Evolutionary conservation across 2,329 filamentous ascomycete genomes (phyloP), one percentile per base, ranked within the genome.

Genomic region (Pseudogymnoascus verrucosus): DNA sequence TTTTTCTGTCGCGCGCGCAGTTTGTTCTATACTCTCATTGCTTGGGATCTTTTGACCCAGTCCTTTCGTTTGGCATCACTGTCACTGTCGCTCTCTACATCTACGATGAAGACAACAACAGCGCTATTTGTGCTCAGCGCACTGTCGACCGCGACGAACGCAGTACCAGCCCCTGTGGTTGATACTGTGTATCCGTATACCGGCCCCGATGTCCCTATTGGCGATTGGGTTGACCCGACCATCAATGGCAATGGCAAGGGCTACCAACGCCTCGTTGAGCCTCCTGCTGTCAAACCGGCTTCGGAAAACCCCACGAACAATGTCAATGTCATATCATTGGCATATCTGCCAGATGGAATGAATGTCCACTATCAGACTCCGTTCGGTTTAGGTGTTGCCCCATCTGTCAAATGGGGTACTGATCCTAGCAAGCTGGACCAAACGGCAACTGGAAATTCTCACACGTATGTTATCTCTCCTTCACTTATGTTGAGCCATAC

Each of bases 331-430:
- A 80, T 82, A 63, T 76, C 77, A 4, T 66, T 80, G 64, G 74
- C 80, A 0, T 82, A 81, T 65, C 65, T 81, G 2, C 79, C 79
- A 0, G 70, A 74, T 60, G 80, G 80, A 36, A 78, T 82, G 69
- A 80, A 80, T 68, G 76, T 82, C 63, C 80, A 82, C 71, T 83
- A 77, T 69, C 80, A 82, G 71, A 82, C 80, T 0, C 79, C 80
- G 0, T 83, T 82, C 66, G 80, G 80, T 5, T 70, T 83, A n/a
- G 78, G 77, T 12, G 69, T 68, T n/a, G 66, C 71, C 4, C 80
- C 80, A 0, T 70, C 74, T 0, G 73, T 83, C 3, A 70, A 73
- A 16, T 82, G 78, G 77, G 80, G 80, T 10, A 73, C 68, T 34
- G 65, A 66, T 62, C 69, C 73, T 1, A 44, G 68, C 10, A 64